A percentile compares a stretch with the other conserved stretches of the same genome.
phyloP scores from a whole-genome alignment of 495 filamentous ascomycete genomes.

The Cercophora newfieldiana region DNA sequence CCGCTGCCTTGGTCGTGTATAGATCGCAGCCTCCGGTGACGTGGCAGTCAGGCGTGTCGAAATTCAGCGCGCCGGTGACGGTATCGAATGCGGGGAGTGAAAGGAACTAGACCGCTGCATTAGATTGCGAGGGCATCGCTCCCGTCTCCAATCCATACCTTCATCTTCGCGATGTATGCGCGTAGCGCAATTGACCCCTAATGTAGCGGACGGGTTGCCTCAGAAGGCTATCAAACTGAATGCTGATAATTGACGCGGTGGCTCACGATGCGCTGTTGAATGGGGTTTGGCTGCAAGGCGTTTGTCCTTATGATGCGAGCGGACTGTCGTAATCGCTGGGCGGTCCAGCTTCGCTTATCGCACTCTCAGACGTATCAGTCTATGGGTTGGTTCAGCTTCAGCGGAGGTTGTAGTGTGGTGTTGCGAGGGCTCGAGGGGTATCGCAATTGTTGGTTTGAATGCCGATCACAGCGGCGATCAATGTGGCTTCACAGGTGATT shows the following conservation, averaged over 20 bases:
- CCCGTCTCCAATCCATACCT: constrained; percentile 27
- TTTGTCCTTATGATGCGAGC: neutral
- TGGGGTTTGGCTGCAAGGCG: neutral
- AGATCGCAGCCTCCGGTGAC: constrained; percentile 91
- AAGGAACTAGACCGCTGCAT: constrained; percentile 63
- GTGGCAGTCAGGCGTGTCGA: constrained; percentile 87
- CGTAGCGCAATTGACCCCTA: constrained; percentile 3
- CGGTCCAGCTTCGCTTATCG: neutral
- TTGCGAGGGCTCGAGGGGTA: neutral
- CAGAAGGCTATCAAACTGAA: neutral
- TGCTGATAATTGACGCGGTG: neutral
- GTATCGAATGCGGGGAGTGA: constrained; percentile 85
- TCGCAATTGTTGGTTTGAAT: neutral
- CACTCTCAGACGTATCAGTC: neutral
- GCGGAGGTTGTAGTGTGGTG: neutral
- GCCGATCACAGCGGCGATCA: neutral
- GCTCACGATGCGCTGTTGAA: neutral
- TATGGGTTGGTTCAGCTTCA: neutral
- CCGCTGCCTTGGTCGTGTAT: constrained; percentile 94
- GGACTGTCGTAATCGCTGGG: neutral
- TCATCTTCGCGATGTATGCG: constrained; percentile 37
- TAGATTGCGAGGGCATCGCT: neutral
- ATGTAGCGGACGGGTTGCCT: neutral
- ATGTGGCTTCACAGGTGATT: neutral
- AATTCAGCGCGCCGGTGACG: constrained; percentile 86